These are phyloP conservation scores for Blepharisma stoltei DNA, from an alignment of 73 alveolate genomes.

Conservation along the genomic window DNA sequence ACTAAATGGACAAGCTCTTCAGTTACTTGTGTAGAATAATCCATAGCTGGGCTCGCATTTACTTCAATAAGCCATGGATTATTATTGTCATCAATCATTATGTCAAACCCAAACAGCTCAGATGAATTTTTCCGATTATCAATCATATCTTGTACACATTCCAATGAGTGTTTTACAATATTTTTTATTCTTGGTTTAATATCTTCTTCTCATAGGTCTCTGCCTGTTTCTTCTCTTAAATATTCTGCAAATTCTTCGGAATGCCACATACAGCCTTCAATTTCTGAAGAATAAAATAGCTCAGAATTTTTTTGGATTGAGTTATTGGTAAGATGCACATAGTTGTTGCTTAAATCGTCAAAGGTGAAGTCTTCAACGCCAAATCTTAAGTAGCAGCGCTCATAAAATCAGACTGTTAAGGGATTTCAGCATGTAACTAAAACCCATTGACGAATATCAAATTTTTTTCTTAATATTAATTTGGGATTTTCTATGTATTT, in stretches of 20 bases:
- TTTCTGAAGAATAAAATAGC: slow-evolving; percentile 65
- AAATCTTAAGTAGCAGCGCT: slow-evolving; percentile 92
- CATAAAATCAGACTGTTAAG: slow-evolving; percentile 88
- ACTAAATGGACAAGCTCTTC: slow-evolving; percentile 74
- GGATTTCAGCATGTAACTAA: slow-evolving; percentile 84
- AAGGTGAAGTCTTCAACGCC: slow-evolving; percentile 90
- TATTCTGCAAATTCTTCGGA: slow-evolving; percentile 73
- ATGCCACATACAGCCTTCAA: slow-evolving; percentile 98
- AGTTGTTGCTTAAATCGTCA: slow-evolving; percentile 80
- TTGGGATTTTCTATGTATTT: slow-evolving; percentile 99
- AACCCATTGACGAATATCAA: slow-evolving; percentile 96
- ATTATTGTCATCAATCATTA: slow-evolving; percentile 78
- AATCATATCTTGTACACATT: slow-evolving; percentile 87
- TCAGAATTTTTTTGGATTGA: slow-evolving; percentile 89
- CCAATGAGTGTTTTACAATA: slow-evolving; percentile 77
- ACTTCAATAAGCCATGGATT: slow-evolving; percentile 90
- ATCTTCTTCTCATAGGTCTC: slow-evolving; percentile 83
- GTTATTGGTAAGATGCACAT: slow-evolving; percentile 93
- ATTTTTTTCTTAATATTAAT: slow-evolving; percentile 84
- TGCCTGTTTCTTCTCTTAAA: slow-evolving; percentile 72
- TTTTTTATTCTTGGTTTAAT: slow-evolving; percentile 79
- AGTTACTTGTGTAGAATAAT: slow-evolving; percentile 85
- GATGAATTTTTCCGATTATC: slow-evolving; percentile 80
- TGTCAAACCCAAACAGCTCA: slow-evolving; percentile 96
- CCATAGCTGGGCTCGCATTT: slow-evolving; percentile 84